phyloP scores from a whole-genome alignment of 352 stramenopile genomes.

The Globisporangium cederbergense region DNA sequence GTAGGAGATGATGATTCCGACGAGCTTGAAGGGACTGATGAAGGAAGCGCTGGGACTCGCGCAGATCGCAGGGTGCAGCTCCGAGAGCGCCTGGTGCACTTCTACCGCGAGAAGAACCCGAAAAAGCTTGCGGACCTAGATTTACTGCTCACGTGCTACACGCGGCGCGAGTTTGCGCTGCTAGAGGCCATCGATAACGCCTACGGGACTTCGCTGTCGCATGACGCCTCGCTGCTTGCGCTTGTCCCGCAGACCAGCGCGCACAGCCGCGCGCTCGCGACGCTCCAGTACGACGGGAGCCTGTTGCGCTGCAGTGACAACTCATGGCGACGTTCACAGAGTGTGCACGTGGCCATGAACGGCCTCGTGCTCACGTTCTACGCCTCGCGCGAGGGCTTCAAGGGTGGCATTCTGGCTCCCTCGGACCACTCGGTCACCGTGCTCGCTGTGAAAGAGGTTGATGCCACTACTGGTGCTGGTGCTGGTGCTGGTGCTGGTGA shows the following conservation, averaged over 20 bases:
- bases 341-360: slow-evolving; percentile 44
- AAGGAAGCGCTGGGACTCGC: slow-evolving; percentile 19
- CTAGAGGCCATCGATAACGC: slow-evolving; percentile 45
- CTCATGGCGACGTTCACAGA: slow-evolving; percentile 36
- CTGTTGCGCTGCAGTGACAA: slow-evolving; percentile 28
- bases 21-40: neutral
- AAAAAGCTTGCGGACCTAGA: slow-evolving; percentile 47
- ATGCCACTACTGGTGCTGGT: slow-evolving; percentile 22
- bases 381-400: slow-evolving; percentile 57
- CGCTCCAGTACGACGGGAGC: slow-evolving; percentile 39
- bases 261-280: slow-evolving; percentile 27
- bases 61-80: slow-evolving; percentile 21
- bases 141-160: slow-evolving; percentile 44
- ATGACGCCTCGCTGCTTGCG: slow-evolving; percentile 29
- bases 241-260: slow-evolving; percentile 30
- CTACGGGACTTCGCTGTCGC: slow-evolving; percentile 31
- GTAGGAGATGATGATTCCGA: slow-evolving; percentile 5
- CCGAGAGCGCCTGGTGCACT: slow-evolving; percentile 35
- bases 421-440: slow-evolving; percentile 11
- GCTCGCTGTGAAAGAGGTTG: slow-evolving; percentile 19
- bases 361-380: slow-evolving; percentile 47
- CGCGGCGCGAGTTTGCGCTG: slow-evolving; percentile 37
- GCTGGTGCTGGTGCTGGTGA: slow-evolving; percentile 29
- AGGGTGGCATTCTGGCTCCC: slow-evolving; percentile 24
- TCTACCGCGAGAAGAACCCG: slow-evolving; percentile 59